A percentile compares a stretch with the other conserved stretches of the same genome.
Evolutionary conservation across 1,284 basidiomycete species (phyloP).

Genomic region (Ustilago nuda): DNA sequence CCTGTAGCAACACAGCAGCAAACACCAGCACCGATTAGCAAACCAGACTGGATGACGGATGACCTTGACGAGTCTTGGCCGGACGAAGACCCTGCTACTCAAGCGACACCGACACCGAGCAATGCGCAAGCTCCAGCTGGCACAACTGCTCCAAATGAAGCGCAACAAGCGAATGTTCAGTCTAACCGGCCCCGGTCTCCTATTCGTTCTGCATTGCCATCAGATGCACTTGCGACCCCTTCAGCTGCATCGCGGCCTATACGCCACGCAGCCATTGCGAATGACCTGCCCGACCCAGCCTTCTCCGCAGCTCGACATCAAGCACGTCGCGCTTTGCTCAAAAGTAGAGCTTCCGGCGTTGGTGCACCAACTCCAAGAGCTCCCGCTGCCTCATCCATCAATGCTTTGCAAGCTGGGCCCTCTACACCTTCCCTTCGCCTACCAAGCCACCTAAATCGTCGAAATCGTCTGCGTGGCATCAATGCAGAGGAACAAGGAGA

Average conservation of each 20-base stretch:
- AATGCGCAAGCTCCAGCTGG: neutral
- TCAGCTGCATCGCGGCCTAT: conserved; percentile 16
- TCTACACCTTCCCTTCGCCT: conserved; percentile 44
- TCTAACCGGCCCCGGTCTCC: conserved; percentile 1
- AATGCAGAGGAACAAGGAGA: conserved; percentile 31
- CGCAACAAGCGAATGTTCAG: neutral
- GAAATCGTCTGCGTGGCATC: conserved; percentile 10
- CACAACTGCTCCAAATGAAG: neutral
- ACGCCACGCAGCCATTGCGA: neutral
- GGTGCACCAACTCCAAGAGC: conserved; percentile 21
- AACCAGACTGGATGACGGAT: conserved; percentile 53
- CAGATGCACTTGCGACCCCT: conserved; percentile 12
- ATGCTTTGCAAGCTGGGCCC: conserved; percentile 29
- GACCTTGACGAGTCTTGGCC: conserved; percentile 55
- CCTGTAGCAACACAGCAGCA: neutral
- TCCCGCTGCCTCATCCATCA: neutral
- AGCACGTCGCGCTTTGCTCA: conserved; percentile 44
- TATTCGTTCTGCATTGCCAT: neutral
- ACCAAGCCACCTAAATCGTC: conserved; percentile 38
- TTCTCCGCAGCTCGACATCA: conserved; percentile 47
- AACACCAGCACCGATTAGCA: conserved; percentile 2
- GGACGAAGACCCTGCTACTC: conserved; percentile 18
- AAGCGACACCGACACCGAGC: conserved; percentile 2
- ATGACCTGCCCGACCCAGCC: conserved; percentile 32
- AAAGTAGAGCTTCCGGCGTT: conserved; percentile 12